Conservation (phyloP, 2,329 filamentous ascomycete species). For the Incumbomyces delicatus region DNA sequence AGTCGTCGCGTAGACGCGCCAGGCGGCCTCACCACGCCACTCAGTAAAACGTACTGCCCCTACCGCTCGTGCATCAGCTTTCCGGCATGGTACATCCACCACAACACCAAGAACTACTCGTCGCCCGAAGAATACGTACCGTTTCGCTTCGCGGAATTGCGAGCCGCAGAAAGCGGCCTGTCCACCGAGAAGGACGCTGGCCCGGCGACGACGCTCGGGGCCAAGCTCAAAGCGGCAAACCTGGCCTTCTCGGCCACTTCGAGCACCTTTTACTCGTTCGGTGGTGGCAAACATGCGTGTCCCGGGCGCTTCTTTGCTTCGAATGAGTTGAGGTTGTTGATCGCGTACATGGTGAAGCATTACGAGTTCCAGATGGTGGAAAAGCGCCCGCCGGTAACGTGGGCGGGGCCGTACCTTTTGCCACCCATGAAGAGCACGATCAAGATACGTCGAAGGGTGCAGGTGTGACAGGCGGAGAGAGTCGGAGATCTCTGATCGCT, state of each 20-base stretch:
- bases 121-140: slow-evolving; percentile 39
- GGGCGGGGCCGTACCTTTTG: slow-evolving; percentile 9
- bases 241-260: slow-evolving; percentile 43
- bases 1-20: slow-evolving; percentile 20
- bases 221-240: not conserved
- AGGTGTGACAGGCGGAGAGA: not conserved
- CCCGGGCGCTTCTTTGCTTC: slow-evolving; percentile 26
- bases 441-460: slow-evolving; percentile 6
- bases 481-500: no score
- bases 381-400: slow-evolving; percentile 9
- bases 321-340: slow-evolving; percentile 22
- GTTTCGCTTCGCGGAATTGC: slow-evolving; percentile 32
- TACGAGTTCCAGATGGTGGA: slow-evolving; percentile 22
- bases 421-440: slow-evolving; percentile 16
- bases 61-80: slow-evolving; percentile 36
- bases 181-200: slow-evolving; percentile 25
- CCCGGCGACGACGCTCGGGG: slow-evolving; percentile 4
- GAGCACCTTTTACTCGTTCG: slow-evolving; percentile 44
- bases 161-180: slow-evolving; percentile 15
- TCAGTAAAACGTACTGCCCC: slow-evolving; percentile 37
- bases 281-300: slow-evolving; percentile 44
- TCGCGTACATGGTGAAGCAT: slow-evolving; percentile 23
- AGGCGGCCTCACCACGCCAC: slow-evolving; percentile 22
- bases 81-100: slow-evolving; percentile 37
- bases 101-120: slow-evolving; percentile 37